These are phyloP conservation scores for Metschnikowia cerradonensis DNA, from an alignment of 805 yeast species.

Conservation along the genomic window DNA sequence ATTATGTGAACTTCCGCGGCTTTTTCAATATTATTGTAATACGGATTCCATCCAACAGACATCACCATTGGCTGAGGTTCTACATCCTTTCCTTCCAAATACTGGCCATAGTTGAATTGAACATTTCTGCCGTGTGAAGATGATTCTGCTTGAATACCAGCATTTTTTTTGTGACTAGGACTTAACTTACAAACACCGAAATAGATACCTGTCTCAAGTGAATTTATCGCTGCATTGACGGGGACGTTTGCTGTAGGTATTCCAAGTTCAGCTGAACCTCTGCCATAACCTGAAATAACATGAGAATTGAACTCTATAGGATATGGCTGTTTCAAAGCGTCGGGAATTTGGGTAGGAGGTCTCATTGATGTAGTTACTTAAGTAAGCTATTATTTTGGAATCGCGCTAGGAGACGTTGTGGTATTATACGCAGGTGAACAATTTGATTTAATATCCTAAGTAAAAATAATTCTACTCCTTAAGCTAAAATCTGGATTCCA, in stretches of 20 bases:
- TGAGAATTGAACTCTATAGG: constrained; percentile 42
- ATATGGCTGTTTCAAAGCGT: constrained; percentile 47
- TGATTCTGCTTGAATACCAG: constrained; percentile 7
- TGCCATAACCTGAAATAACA: constrained; percentile 82
- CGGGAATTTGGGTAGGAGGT: constrained; percentile 43
- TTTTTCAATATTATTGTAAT: constrained; percentile 71
- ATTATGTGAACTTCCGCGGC: constrained; percentile 86
- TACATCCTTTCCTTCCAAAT: constrained; percentile 41
- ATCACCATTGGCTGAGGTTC: constrained; percentile 79
- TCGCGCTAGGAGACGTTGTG: not conserved
- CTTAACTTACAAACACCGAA: constrained; percentile 65
- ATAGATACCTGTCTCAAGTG: constrained; percentile 75
- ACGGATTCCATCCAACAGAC: constrained; percentile 96
- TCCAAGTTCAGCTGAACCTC: constrained; percentile 92
- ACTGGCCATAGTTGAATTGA: constrained; percentile 58
- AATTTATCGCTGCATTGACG: constrained; percentile 42
- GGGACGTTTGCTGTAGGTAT: constrained; percentile 94
- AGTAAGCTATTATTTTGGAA: too few species aligned
- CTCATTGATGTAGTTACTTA: constrained; percentile 23
- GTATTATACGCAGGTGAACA: not conserved
- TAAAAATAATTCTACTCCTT: not conserved
- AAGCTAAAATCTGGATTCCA: constrained; percentile 52
- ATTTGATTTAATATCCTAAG: not conserved
- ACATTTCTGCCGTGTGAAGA: constrained; percentile 22
- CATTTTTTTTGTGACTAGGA: constrained; percentile 14